Conservation (phyloP, 768 basidiomycete species). For the Boletus tylopilopsis region DNA sequence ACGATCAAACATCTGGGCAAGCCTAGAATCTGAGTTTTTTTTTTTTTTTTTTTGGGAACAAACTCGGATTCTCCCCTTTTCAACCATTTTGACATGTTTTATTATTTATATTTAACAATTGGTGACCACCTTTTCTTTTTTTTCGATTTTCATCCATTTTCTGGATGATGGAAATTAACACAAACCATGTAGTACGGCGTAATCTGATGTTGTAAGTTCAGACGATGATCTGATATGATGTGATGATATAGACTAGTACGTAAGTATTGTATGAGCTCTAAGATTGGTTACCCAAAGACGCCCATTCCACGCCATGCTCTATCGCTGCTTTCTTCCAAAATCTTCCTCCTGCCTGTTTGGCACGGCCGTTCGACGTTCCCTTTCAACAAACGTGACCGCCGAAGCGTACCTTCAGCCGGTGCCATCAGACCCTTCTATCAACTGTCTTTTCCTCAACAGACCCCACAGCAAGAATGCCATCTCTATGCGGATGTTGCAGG, state of each 20-base stretch:
- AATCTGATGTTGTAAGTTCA: constrained; percentile 1
- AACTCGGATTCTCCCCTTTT: background rate
- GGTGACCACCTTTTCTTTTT: constrained; percentile 1
- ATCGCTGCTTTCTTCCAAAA: background rate
- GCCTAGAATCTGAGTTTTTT: constrained; percentile 17
- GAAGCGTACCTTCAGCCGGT: constrained; percentile 50
- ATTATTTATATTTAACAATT: constrained; percentile 20
- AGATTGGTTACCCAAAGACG: too few relatives aligned
- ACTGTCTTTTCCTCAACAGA: constrained; percentile 74
- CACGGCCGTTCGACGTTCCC: constrained; percentile 7
- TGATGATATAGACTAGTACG: too few relatives aligned
- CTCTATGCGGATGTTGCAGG: constrained; percentile 66
- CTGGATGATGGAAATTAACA: too few relatives aligned
- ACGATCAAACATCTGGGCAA: constrained; percentile 10
- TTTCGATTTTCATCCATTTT: constrained; percentile 6
- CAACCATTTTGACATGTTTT: constrained; percentile 7
- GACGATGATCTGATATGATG: too few relatives aligned
- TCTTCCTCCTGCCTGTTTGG: background rate
- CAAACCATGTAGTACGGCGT: too few relatives aligned
- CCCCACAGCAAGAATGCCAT: constrained; percentile 88
- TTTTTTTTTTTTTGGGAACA: too few relatives aligned
- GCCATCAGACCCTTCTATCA: constrained; percentile 57
- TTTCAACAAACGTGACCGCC: constrained; percentile 20
- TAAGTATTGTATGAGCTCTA: too few relatives aligned
- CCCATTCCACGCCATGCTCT: constrained; percentile 8